These are phyloP conservation scores for Pleurotus pulmonarius DNA, from an alignment of 768 basidiomycete species.

Conservation along the genomic window DNA sequence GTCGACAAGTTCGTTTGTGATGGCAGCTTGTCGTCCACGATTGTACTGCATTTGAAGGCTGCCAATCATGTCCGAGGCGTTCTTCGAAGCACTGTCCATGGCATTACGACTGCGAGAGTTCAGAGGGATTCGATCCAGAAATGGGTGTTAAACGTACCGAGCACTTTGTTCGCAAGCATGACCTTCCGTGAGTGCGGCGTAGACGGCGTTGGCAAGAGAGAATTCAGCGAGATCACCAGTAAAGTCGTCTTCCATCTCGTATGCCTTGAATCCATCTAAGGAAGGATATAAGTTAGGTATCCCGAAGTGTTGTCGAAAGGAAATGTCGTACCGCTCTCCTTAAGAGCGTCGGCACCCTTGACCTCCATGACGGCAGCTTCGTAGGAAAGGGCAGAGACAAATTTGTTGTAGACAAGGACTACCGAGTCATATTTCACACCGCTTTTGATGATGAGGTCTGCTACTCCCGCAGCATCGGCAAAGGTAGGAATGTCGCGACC, in stretches of 20 bases:
- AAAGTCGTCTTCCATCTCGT: slow-evolving; percentile 97
- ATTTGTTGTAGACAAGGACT: slow-evolving; percentile 78
- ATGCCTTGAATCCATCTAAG: slow-evolving; percentile 84
- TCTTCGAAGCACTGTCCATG: slow-evolving; percentile 99
- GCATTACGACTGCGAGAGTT: slow-evolving; percentile 73
- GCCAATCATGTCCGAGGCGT: slow-evolving; percentile 91
- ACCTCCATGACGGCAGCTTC: slow-evolving; percentile 75
- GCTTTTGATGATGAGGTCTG: slow-evolving; percentile 86
- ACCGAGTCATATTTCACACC: slow-evolving; percentile 86
- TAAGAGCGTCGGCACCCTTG: slow-evolving; percentile 76
- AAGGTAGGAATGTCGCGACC: slow-evolving; percentile 98
- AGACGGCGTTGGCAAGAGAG: slow-evolving; percentile 94
- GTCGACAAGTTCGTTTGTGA: slow-evolving; percentile 93
- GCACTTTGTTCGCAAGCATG: slow-evolving; percentile 95
- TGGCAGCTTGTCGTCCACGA: slow-evolving; percentile 96
- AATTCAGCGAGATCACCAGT: slow-evolving; percentile 94
- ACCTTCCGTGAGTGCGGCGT: slow-evolving; percentile 88
- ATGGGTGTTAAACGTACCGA: slow-evolving; percentile 48
- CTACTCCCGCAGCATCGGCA: slow-evolving; percentile 90
- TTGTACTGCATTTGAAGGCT: slow-evolving; percentile 93
- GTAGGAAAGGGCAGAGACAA: slow-evolving; percentile 88
- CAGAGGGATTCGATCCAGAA: not conserved
- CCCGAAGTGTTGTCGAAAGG: too few species aligned
- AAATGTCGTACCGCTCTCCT: slow-evolving; percentile 62
- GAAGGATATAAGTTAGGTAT: not conserved